These are phyloP conservation scores for Peniophora sp. DNA, from an alignment of 1,284 basidiomycete genomes.

Conservation along the genomic window DNA sequence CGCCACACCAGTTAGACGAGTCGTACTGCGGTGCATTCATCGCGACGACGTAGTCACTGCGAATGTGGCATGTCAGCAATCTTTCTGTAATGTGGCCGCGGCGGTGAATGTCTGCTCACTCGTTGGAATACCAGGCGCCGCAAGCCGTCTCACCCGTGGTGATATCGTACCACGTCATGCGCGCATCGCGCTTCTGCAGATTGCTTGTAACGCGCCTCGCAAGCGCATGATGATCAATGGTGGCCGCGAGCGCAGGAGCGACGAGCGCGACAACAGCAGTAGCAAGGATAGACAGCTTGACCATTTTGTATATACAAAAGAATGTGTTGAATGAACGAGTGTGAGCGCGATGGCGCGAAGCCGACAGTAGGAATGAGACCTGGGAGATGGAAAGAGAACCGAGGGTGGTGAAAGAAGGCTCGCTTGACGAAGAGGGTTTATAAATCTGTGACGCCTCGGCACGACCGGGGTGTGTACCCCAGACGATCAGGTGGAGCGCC, in stretches of 20 bases:
- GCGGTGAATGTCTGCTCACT: constrained; percentile 16
- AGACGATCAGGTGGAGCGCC: too few relatives aligned
- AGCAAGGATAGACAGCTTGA: too few relatives aligned
- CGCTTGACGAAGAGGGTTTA: too few relatives aligned
- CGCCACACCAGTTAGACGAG: constrained; percentile 10
- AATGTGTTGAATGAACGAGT: too few relatives aligned
- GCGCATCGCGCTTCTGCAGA: constrained; percentile 28
- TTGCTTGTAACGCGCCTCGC: constrained; percentile 5
- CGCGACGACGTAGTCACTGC: constrained; percentile 6
- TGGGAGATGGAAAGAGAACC: too few relatives aligned
- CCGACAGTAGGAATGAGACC: too few relatives aligned
- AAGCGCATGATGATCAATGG: neutral
- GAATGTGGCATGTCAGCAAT: constrained; percentile 20
- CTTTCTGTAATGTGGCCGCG: neutral
- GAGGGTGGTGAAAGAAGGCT: too few relatives aligned
- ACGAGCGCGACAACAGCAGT: neutral
- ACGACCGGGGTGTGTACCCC: too few relatives aligned
- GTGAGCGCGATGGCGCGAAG: too few relatives aligned
- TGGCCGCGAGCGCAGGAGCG: neutral
- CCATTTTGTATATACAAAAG: too few relatives aligned
- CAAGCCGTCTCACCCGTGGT: neutral
- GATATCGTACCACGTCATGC: constrained; percentile 15
- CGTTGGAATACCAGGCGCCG: constrained; percentile 23
- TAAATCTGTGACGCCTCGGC: too few relatives aligned
- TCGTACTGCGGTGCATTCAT: constrained; percentile 2